Evolutionary conservation across 2,329 filamentous ascomycete species (phyloP), one percentile per base, ranked within the genome.

Genomic region (Penicillium sp.): DNA sequence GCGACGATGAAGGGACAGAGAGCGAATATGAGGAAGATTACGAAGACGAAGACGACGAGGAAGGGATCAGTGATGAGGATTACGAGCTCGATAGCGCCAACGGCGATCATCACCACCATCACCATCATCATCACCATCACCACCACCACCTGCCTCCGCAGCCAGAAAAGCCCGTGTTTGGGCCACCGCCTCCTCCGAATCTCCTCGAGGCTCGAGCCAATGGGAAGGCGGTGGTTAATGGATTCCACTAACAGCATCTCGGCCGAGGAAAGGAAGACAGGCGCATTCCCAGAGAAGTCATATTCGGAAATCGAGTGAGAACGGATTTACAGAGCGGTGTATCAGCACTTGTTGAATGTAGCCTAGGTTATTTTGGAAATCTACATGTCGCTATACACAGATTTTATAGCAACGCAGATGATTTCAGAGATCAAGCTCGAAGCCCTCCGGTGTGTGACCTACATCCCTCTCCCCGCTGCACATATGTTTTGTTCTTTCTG

Each of bases 21-120:
- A 76, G 74, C 64, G 74, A 87, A 84, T 66, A 86, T 62, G 86
- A 86, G 58, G 84, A 84, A 59, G 87, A 81, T 50, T 81, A 87
- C 66, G 87, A 90, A 69, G 86, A 88, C 70, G 87, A 90, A 70
- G 86, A 87, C 62, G 86, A 90, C 52, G 84, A 86, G 30, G 86
- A 87, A 50, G 86, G 83, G 7, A 85, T 86, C 49, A 87, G 86
- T 64, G 86, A 85, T 63, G 83, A 83, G 58, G 86, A 81, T 35
- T 78, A 86, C 70, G 81, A 77, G 72, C 73, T 76, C 66, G 82
- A 73, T 65, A 78, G 65, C 31, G 62, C 69, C 54, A 69, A 70
- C 52, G 71, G 70, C n/a, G 65, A 70, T 47, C 57, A 59, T 19
- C 49, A 51, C 58, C 35, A 41, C 15, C 35, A 41, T 41, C 35